These are phyloP conservation scores for Salvia sclarea DNA, from an alignment of 305 asterid genomes.

Conservation along the genomic window DNA sequence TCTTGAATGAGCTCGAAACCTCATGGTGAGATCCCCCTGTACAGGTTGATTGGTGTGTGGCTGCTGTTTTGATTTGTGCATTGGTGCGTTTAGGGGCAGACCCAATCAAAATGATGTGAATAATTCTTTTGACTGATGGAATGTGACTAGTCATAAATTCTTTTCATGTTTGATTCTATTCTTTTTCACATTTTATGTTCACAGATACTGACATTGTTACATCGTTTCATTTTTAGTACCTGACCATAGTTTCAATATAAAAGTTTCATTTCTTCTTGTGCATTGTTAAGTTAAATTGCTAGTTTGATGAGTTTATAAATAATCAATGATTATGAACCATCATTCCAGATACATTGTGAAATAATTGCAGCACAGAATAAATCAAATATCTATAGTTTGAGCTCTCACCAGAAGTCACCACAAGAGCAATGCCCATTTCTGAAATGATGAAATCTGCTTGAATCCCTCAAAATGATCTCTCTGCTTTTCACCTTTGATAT, in stretches of 20 bases:
- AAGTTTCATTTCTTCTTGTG: not conserved
- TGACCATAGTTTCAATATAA: not conserved
- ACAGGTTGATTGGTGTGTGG: constrained; percentile 37
- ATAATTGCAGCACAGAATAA: too few species aligned
- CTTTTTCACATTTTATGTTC: too few species aligned
- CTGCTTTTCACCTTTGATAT: constrained; percentile 57
- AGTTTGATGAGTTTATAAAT: too few species aligned
- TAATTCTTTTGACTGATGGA: constrained; percentile 37
- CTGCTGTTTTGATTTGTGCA: constrained; percentile 25
- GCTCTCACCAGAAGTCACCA: constrained; percentile 75
- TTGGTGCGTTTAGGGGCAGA: constrained; percentile 19
- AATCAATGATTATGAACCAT: too few species aligned
- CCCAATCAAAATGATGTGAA: constrained; percentile 38
- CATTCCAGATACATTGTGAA: too few species aligned
- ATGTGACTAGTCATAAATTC: constrained; percentile 25
- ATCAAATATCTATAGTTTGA: too few species aligned
- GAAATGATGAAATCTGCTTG: constrained; percentile 87
- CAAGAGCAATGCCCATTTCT: constrained; percentile 74
- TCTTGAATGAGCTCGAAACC: constrained; percentile 8
- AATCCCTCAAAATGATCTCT: constrained; percentile 70
- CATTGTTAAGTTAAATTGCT: too few species aligned
- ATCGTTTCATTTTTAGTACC: not conserved
- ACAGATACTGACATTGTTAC: too few species aligned
- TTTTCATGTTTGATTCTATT: constrained; percentile 24
- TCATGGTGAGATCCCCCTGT: constrained; percentile 33